Evolutionary conservation across 129 eudicot genomes (phyloP), one percentile per base, ranked within the genome.

Genomic region (Heracleum sosnowskyi): DNA sequence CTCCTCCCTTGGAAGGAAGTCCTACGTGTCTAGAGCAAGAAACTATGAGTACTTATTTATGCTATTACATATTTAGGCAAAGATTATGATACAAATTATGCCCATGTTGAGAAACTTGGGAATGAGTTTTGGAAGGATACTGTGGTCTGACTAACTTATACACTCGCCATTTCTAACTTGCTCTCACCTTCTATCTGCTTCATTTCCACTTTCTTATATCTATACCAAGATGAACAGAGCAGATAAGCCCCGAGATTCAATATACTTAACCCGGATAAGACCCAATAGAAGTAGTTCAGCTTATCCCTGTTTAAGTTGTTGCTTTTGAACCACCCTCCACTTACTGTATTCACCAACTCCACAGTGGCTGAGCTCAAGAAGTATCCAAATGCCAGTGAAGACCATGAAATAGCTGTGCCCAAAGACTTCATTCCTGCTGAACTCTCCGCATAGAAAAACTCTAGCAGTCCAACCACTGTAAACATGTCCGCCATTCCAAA

Each of bases 401-500:
- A 90, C 96, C 97, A 90, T 7, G 97, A 88, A 68, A 92, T 92
- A 31, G 89, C 86, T 29, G 96, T 90, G 55, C 96, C 84, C 26
- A 90, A 77, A 12, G 96, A 92, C 84, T 92, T 92, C 92, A 88
- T 88, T 47, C 97, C 91, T 4, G 85, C 49, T 49, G 97, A 88
- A 78, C 92, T 92, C 81, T 92, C 97, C 31, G 88, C 87, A 46
- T 92, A 92, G 84, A 90, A 92, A 79, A 92, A 92, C 74, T 92
- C 92, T 78, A 92, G 78, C 82, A 92, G 40, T 75, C 96, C 97
- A 74, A 90, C 90, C 40, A 92, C 57, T 22, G 91, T 86, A 78
- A 92, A 92, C 96, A 92, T 90, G 45, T 90, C 95, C 26, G 97
- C 97, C 85, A 86, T 79, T 55, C 95, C 96, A 69, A 88, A 92